Conservation (phyloP, 352 stramenopile genomes). For the Phytophthora pisi region DNA sequence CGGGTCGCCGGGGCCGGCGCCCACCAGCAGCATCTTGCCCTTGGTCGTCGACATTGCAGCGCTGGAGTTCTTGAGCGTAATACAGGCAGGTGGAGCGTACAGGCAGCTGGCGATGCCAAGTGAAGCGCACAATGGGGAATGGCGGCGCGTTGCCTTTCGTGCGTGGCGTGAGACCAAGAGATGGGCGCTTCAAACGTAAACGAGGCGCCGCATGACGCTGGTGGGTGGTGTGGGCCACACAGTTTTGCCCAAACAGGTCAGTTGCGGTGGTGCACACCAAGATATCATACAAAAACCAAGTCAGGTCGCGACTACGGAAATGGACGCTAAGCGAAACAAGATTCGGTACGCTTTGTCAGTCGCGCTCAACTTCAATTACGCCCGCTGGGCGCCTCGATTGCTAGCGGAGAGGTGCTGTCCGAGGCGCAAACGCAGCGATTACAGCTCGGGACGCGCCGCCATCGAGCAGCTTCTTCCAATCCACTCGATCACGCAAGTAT, state of each 20-base stretch:
- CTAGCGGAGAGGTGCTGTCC: slow-evolving; percentile 8
- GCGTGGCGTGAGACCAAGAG: slow-evolving; percentile 1
- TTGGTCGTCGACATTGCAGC: slow-evolving; percentile 24
- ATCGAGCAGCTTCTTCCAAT: slow-evolving; percentile 36
- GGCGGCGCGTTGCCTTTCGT: background rate
- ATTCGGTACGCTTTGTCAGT: slow-evolving; percentile 4
- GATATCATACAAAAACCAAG: slow-evolving; percentile 15
- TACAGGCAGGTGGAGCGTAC: background rate
- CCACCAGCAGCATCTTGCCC: slow-evolving; percentile 83
- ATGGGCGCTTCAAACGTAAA: slow-evolving; percentile 1
- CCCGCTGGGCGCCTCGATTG: background rate
- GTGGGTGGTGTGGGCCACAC: slow-evolving; percentile 10
- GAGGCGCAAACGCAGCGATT: slow-evolving; percentile 27
- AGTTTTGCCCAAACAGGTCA: background rate
- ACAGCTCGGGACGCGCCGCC: background rate
- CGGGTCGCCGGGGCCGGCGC: slow-evolving; percentile 93
- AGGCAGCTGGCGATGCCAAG: background rate
- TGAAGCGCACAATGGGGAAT: slow-evolving; percentile 27
- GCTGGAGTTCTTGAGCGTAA: background rate
- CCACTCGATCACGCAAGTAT: slow-evolving; percentile 31
- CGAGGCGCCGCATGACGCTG: slow-evolving; percentile 19
- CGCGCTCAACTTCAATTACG: slow-evolving; percentile 16
- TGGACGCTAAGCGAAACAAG: slow-evolving; percentile 3
- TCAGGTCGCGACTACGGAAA: slow-evolving; percentile 27
- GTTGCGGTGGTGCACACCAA: slow-evolving; percentile 20